Conservation (phyloP, 148 eudicot species). For the Rhododendron molle region DNA sequence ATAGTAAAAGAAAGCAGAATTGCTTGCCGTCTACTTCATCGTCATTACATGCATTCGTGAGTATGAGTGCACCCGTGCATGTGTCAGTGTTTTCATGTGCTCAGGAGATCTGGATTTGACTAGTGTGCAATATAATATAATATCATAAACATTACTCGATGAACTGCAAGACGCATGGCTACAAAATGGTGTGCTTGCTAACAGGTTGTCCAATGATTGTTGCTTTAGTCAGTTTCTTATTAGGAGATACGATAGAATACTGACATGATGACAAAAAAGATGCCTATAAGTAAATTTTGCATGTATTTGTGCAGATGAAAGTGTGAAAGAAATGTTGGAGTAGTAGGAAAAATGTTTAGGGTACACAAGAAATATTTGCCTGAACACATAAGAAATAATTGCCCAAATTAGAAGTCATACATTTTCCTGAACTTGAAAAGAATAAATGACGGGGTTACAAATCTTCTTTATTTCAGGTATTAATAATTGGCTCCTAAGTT, state of each 20-base stretch:
- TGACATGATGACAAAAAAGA: not conserved
- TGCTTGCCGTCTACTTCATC: not conserved
- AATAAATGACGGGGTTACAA: not conserved
- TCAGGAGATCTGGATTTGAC: not conserved
- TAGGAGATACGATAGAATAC: not conserved
- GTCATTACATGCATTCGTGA: not conserved
- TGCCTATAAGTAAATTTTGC: not conserved
- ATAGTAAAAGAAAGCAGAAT: not conserved
- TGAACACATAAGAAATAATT: not conserved
- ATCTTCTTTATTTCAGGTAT: not conserved
- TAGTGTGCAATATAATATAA: not conserved
- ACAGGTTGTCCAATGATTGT: not conserved
- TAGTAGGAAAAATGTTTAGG: not conserved
- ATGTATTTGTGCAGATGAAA: not conserved
- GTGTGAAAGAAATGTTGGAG: not conserved
- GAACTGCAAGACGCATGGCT: not conserved
- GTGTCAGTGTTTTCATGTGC: not conserved
- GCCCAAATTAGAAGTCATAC: not conserved
- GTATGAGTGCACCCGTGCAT: not conserved
- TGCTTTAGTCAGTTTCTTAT: not conserved
- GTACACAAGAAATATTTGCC: not conserved
- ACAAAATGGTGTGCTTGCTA: not conserved
- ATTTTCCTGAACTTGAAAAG: not conserved
- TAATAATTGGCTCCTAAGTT: not conserved
- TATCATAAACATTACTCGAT: not conserved